Evolutionary conservation across 768 basidiomycete species (phyloP).

Genomic region (Sarcodon aspratus): DNA sequence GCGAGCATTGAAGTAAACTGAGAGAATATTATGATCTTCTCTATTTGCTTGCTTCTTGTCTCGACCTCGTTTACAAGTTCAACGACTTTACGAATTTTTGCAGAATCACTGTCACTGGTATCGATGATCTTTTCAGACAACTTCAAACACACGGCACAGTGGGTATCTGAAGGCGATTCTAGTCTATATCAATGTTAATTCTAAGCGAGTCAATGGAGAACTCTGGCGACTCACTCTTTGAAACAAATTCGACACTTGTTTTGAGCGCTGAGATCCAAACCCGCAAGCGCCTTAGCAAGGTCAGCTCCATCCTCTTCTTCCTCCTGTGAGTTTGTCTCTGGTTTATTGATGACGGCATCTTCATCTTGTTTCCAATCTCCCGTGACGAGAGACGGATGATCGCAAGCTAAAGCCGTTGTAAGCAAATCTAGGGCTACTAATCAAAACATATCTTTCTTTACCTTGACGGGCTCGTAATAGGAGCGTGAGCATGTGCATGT

Average conservation of each 20-base stretch:
- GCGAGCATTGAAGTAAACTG: constrained; percentile 88
- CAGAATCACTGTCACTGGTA: constrained; percentile 26
- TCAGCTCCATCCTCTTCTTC: constrained; percentile 60
- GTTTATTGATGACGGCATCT: constrained; percentile 64
- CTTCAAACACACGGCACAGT: constrained; percentile 26
- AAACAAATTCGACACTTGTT: constrained; percentile 78
- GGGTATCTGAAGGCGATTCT: constrained; percentile 21
- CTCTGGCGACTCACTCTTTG: constrained; percentile 35
- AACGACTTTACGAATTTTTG: constrained; percentile 81
- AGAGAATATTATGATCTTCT: constrained; percentile 96
- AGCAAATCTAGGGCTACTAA: background rate
- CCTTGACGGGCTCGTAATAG: constrained; percentile 86
- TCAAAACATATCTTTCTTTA: constrained; percentile 17
- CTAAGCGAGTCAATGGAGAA: background rate
- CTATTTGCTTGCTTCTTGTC: constrained; percentile 38
- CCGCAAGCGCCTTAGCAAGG: constrained; percentile 62
- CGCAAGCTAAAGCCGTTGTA: constrained; percentile 50
- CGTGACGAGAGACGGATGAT: constrained; percentile 76
- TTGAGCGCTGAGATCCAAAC: constrained; percentile 44
- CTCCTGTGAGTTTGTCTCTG: constrained; percentile 37
- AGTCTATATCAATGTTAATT: background rate
- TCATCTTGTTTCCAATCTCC: constrained; percentile 64
- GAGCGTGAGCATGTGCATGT: constrained; percentile 60
- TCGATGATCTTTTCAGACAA: background rate
- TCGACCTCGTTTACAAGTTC: constrained; percentile 60